These are phyloP conservation scores for Cladophialophora immunda DNA, from an alignment of 2,329 filamentous ascomycete genomes.

Conservation along the genomic window DNA sequence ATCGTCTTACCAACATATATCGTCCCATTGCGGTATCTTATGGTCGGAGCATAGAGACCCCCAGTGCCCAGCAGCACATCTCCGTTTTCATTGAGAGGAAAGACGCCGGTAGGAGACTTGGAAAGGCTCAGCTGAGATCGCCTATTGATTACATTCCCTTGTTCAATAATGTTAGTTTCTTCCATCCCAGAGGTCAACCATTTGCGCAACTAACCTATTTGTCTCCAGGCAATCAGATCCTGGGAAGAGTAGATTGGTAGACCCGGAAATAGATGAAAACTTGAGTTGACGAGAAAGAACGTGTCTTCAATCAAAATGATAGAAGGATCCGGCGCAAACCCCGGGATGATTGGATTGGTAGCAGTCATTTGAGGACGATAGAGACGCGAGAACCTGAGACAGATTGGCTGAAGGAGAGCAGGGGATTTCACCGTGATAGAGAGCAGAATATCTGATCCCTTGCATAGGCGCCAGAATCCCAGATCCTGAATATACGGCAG, in stretches of 20 bases:
- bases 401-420: neutral
- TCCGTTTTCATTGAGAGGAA: neutral
- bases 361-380: neutral
- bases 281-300: constrained; percentile 69
- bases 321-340: constrained; percentile 71
- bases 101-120: neutral
- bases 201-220: constrained; percentile 41
- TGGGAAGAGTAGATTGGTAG: constrained; percentile 67
- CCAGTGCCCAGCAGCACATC: constrained; percentile 5
- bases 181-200: neutral
- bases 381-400: neutral
- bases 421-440: neutral
- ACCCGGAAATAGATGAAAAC: constrained; percentile 70
- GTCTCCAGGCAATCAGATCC: constrained; percentile 53
- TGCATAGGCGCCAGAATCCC: neutral
- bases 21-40: constrained; percentile 54
- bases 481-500: neutral
- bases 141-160: constrained; percentile 42
- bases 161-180: neutral
- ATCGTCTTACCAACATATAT: constrained; percentile 54
- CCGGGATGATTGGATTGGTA: constrained; percentile 62
- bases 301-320: constrained; percentile 59
- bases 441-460: neutral
- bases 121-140: constrained; percentile 41
- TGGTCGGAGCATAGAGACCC: constrained; percentile 44